These are phyloP conservation scores for Hymenoscyphus salicellus DNA, from an alignment of 2,329 filamentous ascomycete species.

Conservation along the genomic window DNA sequence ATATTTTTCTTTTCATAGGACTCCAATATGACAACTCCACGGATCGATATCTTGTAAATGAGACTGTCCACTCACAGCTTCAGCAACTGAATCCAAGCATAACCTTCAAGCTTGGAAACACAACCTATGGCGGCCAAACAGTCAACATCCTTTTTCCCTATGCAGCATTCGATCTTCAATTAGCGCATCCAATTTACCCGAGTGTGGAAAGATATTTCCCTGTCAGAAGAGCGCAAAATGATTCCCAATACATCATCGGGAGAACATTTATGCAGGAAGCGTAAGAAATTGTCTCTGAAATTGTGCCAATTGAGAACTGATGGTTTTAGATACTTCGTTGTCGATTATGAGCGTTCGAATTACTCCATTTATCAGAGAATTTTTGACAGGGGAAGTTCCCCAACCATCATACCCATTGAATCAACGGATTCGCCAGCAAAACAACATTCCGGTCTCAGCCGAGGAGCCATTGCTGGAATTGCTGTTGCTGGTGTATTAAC, in stretches of 20 bases:
- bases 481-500: no score
- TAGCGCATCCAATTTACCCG: not conserved
- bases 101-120: conserved; percentile 9
- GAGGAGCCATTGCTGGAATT: no score
- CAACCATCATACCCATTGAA: no score
- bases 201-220: conserved; percentile 10
- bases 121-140: not conserved
- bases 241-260: conserved; percentile 7
- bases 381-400: not conserved
- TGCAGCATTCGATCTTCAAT: conserved; percentile 9
- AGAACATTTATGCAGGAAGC: conserved; percentile 7
- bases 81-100: conserved; percentile 4
- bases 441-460: no score
- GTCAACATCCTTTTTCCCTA: conserved; percentile 9
- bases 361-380: conserved; percentile 3
- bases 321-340: not conserved
- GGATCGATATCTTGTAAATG: conserved; percentile 9
- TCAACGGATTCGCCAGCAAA: no score
- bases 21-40: conserved; percentile 6
- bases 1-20: not conserved
- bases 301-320: no score
- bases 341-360: conserved; percentile 1
- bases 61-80: conserved; percentile 1
- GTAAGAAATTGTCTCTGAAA: not conserved
- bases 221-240: conserved; percentile 4